Evolutionary conservation across 371 early-diverging fungal species (phyloP).

Genomic region (Mortierella sp.): DNA sequence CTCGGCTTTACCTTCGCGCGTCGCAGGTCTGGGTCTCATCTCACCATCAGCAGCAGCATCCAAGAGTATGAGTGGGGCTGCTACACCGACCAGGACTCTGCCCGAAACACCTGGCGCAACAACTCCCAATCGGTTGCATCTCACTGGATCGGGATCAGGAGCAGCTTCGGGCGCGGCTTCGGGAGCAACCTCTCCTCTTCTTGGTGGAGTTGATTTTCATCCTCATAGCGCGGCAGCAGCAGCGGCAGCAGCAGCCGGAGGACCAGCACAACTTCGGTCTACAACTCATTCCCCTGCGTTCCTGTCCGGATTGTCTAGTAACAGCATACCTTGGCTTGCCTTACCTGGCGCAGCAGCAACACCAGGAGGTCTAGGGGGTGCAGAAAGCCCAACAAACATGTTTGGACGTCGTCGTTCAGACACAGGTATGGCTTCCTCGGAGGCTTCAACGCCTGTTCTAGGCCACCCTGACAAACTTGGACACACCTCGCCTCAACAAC

Average conservation of each 20-base stretch:
- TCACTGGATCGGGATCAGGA: slow-evolving; percentile 19
- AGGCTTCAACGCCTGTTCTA: slow-evolving; percentile 19
- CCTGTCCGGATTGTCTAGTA: slow-evolving; percentile 37
- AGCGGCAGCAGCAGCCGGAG: slow-evolving; percentile 1
- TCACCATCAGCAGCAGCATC: not conserved
- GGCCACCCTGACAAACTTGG: not conserved
- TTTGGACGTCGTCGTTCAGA: slow-evolving; percentile 46
- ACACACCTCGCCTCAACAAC: not conserved
- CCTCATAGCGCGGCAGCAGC: slow-evolving; percentile 1
- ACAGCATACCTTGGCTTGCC: slow-evolving; percentile 36
- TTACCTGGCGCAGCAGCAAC: slow-evolving; percentile 28
- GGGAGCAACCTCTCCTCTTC: slow-evolving; percentile 23
- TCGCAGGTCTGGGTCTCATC: no score
- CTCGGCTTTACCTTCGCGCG: slow-evolving; percentile 25
- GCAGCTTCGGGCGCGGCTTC: no score
- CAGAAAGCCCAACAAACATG: slow-evolving; percentile 4
- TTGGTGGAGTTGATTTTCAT: slow-evolving; percentile 10
- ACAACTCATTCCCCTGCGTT: slow-evolving; percentile 44
- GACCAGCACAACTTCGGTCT: slow-evolving; percentile 23
- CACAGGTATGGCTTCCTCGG: slow-evolving; percentile 16
- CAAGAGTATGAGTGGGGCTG: no score
- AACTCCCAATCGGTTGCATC: not conserved
- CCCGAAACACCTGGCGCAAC: not conserved
- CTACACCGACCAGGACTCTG: not conserved
- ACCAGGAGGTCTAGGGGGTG: not conserved